These are phyloP conservation scores for Nicotiana tomentosiformis DNA, from an alignment of 257 asterid genomes.

Conservation along the genomic window DNA sequence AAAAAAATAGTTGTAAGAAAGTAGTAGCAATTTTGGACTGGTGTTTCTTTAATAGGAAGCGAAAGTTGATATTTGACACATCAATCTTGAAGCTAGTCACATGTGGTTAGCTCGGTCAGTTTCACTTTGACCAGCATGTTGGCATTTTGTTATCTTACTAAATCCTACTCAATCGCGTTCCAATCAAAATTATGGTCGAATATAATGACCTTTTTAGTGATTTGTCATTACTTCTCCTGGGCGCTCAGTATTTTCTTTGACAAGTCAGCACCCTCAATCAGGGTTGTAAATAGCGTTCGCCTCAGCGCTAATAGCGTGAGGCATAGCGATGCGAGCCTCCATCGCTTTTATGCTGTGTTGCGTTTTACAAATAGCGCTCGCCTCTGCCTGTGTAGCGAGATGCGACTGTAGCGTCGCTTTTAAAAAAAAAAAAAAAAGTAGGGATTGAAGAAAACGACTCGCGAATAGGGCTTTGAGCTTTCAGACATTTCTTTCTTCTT, in stretches of 20 bases:
- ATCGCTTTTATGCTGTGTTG: no score
- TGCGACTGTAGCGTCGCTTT: no score
- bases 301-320: no score
- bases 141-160: background rate
- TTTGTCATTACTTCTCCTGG: background rate
- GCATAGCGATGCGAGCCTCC: no score
- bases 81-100: background rate
- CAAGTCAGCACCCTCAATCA: background rate
- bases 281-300: no score
- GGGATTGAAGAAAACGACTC: no score
- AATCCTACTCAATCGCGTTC: background rate
- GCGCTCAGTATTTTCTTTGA: background rate
- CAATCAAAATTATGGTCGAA: background rate
- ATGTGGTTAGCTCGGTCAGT: background rate
- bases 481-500: no score
- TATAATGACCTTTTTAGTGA: background rate
- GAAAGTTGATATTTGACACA: background rate
- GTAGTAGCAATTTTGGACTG: background rate
- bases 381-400: no score
- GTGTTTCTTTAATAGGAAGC: background rate
- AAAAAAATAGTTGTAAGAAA: background rate
- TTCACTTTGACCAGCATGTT: background rate
- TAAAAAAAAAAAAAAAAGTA: no score
- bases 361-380: no score
- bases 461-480: no score